Percentiles rank a stretch among this genome's conserved stretches.
Evolutionary conservation across 2,329 filamentous ascomycete species (phyloP).

Genomic region (Penicillium sp.): DNA sequence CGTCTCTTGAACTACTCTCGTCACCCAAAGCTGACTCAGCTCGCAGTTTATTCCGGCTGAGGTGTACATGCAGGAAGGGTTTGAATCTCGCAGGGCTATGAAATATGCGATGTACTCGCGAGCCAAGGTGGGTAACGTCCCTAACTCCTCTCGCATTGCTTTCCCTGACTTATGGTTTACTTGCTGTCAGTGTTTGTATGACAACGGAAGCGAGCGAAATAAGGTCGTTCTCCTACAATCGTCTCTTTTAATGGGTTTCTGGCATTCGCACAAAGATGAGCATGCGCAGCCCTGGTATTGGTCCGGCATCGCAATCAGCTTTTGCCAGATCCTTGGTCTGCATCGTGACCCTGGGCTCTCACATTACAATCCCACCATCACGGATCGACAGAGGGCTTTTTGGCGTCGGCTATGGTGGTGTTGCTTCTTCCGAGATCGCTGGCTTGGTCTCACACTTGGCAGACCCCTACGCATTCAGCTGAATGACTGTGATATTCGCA

Average conservation of each 20-base stretch:
- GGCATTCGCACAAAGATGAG: slow-evolving; percentile 46
- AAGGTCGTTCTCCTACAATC: slow-evolving; percentile 48
- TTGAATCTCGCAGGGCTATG: slow-evolving; percentile 35
- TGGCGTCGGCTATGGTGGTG: slow-evolving; percentile 48
- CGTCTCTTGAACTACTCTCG: background rate
- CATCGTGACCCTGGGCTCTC: slow-evolving; percentile 33
- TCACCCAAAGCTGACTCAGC: background rate
- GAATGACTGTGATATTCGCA: slow-evolving; percentile 39
- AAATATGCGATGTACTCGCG: slow-evolving; percentile 42
- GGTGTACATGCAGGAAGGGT: slow-evolving; percentile 33
- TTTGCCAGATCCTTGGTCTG: slow-evolving; percentile 48
- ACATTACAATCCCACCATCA: slow-evolving; percentile 18
- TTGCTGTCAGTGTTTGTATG: slow-evolving; percentile 19
- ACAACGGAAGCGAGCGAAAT: slow-evolving; percentile 41
- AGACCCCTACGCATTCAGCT: slow-evolving; percentile 44
- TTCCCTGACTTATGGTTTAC: too few relatives aligned
- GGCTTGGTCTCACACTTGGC: slow-evolving; percentile 43
- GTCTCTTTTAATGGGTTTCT: slow-evolving; percentile 46
- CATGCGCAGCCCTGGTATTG: slow-evolving; percentile 50
- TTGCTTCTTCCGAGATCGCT: slow-evolving; percentile 44
- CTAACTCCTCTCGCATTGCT: too few relatives aligned
- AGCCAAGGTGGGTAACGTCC: slow-evolving; percentile 32
- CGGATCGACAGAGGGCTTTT: slow-evolving; percentile 25
- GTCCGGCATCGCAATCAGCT: slow-evolving; percentile 47
- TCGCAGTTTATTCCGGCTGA: slow-evolving; percentile 28